Base-by-base conservation (phyloP, 164 flowering plant species). In the Piper betle region DNA sequence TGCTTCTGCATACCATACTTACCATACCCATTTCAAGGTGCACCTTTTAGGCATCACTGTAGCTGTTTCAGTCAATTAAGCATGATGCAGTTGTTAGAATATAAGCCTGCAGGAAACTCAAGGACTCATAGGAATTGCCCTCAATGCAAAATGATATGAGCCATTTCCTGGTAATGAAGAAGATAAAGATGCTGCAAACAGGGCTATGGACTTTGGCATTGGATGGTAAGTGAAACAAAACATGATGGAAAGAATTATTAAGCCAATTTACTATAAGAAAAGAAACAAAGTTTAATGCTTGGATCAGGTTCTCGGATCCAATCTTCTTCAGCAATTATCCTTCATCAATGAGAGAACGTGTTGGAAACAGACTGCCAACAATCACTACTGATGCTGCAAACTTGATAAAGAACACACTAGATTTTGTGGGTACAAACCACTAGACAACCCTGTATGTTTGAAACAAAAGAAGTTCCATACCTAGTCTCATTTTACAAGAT, bases 71-170 rank as follows among this genome's bases (percentile, higher is more conserved):
- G 15, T 12, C n/a, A 56, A 15, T 58, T 38, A 13, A 5, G 5
- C 18, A 15, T 13, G 19, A 58, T 16, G 11, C 15, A 11, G 4
- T 8, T 37, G 12, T 11, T 37, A 12, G n/a, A 5, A 13, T 11
- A 37, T 58, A 52, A 18, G 15, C 56, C 64, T 65, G 6, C 69
- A 88, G 92, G 77, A 64, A 68, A 77, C 33, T 43, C 96, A 88
- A 72, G 73, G 98, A 15, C 53, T 56, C 50, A 73, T 88, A 66
- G 98, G 98, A 70, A 84, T 91, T 62, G 74, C 88, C 58, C 68
- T 91, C n/a, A 91, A 91, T 78, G 68, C 81, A 13, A 85, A 82
- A 74, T 88, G 98, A 96, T 87, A 88, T 55, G 95, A 85, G 62
- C 95, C 98, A 8, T 38, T 81, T 33, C 71, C 91, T 16, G 75